Evolutionary conservation across 331 rosid genomes (phyloP).

Genomic region (Pyracantha coccinea): DNA sequence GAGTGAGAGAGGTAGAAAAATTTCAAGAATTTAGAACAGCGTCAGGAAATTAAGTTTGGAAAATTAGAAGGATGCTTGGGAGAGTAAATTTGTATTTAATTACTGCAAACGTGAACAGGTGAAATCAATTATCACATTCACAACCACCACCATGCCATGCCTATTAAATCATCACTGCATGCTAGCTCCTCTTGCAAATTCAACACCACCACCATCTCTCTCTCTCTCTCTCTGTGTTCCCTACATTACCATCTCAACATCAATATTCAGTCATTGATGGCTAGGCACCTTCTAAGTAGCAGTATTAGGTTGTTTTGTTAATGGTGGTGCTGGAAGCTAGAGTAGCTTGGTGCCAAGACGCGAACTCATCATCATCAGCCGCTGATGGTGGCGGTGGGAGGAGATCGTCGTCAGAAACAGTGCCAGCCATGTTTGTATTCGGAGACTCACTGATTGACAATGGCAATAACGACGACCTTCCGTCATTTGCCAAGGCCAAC

Average conservation of each 20-base stretch:
- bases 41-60: too few relatives aligned
- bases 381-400: background rate
- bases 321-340: background rate
- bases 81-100: conserved; percentile 10
- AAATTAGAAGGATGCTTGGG: background rate
- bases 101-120: conserved; percentile 38
- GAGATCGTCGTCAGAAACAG: conserved; percentile 25
- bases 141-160: conserved; percentile 31
- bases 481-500: conserved; percentile 83
- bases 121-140: conserved; percentile 40
- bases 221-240: background rate
- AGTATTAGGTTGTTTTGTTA: conserved; percentile 1
- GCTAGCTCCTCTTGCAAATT: background rate
- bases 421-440: conserved; percentile 91
- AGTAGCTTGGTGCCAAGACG: conserved; percentile 32
- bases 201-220: background rate
- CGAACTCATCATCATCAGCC: background rate
- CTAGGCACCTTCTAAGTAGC: background rate
- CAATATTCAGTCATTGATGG: conserved; percentile 22
- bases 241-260: background rate
- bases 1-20: too few relatives aligned
- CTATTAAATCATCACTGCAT: conserved; percentile 19
- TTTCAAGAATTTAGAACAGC: too few relatives aligned
- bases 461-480: conserved; percentile 81
- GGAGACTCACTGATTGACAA: conserved; percentile 89